Evolutionary conservation across 805 yeast genomes (phyloP).

Genomic region (Sugiyamaella smithiae): DNA sequence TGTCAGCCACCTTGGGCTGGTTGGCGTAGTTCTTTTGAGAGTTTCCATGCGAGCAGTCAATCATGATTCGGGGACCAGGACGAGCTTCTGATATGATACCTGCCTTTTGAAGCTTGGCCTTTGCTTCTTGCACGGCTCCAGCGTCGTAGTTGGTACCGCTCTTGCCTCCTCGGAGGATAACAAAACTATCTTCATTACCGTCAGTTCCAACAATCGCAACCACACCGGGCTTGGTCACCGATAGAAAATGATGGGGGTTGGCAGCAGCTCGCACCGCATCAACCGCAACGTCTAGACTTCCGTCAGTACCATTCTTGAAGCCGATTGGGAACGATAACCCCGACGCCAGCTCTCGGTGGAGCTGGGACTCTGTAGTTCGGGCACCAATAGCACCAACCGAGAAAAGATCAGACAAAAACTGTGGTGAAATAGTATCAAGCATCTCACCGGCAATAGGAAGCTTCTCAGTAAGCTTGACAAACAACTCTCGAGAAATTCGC

Average conservation of each 20-base stretch:
- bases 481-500: constrained; percentile 81
- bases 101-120: constrained; percentile 51
- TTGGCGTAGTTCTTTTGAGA: constrained; percentile 86
- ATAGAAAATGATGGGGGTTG: constrained; percentile 89
- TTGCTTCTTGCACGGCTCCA: constrained; percentile 63
- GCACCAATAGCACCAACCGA: constrained; percentile 99
- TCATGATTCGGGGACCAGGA: constrained; percentile 72
- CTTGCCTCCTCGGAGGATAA: constrained; percentile 94
- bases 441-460: constrained; percentile 96
- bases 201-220: constrained; percentile 95
- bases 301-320: constrained; percentile 97
- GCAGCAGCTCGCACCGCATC: constrained; percentile 93
- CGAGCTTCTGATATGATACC: constrained; percentile 37
- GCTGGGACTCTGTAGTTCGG: constrained; percentile 96
- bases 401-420: constrained; percentile 87
- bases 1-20: constrained; percentile 85
- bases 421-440: constrained; percentile 97
- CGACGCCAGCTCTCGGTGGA: constrained; percentile 95
- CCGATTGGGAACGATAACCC: constrained; percentile 98
- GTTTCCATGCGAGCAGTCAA: constrained; percentile 97
- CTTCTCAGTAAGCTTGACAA: constrained; percentile 73
- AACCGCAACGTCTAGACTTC: constrained; percentile 87
- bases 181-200: constrained; percentile 87
- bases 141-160: constrained; percentile 87
- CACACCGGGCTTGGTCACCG: constrained; percentile 94